Evolutionary conservation across 352 stramenopile species (phyloP), one percentile per base, ranked within the genome.

Genomic region (Pythium oligandrum): DNA sequence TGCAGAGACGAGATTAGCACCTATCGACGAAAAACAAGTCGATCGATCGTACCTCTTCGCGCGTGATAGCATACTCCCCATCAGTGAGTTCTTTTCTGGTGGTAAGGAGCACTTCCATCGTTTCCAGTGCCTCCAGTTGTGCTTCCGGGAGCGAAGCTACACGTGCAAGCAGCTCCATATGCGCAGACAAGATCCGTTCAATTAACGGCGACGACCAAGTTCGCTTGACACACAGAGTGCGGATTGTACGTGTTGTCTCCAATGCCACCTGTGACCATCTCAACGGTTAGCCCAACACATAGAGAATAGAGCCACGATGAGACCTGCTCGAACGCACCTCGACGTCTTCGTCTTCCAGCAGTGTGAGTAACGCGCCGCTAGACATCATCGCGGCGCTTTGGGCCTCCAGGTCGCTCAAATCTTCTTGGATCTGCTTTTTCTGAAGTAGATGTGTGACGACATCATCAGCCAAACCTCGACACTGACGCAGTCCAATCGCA

Each of bases 311-410:
- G 17, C 17, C 17, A 11, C 43, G 43, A 31, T 48, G 17, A 30
- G 9, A 31, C 43, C 43, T 48, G 9, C 43, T 48, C 4, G 31
- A 17, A 48, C 55, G 39, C 51, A 76, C 64, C 40, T 77, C 45
- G 1, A 61, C 44, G 3, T 66, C 51, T 1, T 65, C 46, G 45
- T 90, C 79, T 40, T 90, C 79, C 34, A 90, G 56, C 8, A 90
- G 64, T 6, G 78, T 78, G 6, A 90, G 53, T 43, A 88, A 33
- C 1, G 71, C 62, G 3, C 79, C 79, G 33, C 75, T 90, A 3
- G 79, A 75, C 58, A 88, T 73, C 79, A 90, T 86, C 3, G 63
- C 61, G 3, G 69, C 50, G 5, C 63, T 84, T 10, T 75, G 71
- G 43, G 71, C 65, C 8, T 68, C 66, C 33, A 72, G 55, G 26